A percentile compares a stretch with the other conserved stretches of the same genome.
phyloP scores from a whole-genome alignment of 2,329 filamentous ascomycete genomes.

The Colletotrichum sp. region DNA sequence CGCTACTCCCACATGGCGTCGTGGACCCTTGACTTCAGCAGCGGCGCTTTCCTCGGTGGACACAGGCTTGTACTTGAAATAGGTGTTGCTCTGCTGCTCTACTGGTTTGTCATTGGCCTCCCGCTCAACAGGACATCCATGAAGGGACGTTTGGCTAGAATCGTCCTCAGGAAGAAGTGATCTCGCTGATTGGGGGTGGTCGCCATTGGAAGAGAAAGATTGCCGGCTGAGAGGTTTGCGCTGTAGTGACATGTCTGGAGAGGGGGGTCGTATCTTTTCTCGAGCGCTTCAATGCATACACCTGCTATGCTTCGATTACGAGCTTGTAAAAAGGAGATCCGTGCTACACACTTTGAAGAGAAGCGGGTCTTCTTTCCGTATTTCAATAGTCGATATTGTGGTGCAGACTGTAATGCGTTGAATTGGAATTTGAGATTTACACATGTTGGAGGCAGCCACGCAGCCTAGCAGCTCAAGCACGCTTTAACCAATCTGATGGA shows the following conservation, averaged over 20 bases:
- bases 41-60: background rate
- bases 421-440: no score
- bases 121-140: background rate
- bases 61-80: accelerated
- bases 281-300: accelerated
- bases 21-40: background rate
- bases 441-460: no score
- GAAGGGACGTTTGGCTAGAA: background rate
- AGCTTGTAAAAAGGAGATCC: accelerated
- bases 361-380: no score
- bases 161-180: background rate
- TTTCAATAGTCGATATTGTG: no score
- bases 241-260: background rate
- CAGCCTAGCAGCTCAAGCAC: no score
- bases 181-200: accelerated
- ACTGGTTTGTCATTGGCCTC: accelerated
- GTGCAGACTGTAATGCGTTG: accelerated
- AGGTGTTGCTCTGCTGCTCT: background rate
- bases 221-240: background rate
- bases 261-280: background rate
- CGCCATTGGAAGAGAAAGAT: background rate
- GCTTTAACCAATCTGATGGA: no score
- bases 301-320: background rate
- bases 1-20: background rate
- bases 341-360: no score